phyloP scores from a whole-genome alignment of 306 rosid species.

The Phaseolus lunatus region DNA sequence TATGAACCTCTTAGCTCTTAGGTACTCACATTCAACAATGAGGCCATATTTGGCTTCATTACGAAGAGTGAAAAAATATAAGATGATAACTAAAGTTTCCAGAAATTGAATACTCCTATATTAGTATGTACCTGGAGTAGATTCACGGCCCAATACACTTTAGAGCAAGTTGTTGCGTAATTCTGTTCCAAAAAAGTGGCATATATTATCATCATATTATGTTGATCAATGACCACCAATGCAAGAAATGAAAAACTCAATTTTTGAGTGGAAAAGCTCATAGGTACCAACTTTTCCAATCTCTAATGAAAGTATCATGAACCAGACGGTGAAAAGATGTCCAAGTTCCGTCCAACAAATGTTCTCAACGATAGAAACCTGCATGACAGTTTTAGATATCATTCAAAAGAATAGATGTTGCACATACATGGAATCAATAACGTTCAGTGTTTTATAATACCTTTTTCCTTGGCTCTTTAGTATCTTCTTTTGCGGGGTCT shows the following conservation, averaged over 20 bases:
- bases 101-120: background rate
- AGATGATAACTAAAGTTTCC: conserved; percentile 9
- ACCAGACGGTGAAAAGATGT: conserved; percentile 65
- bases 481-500: conserved; percentile 43
- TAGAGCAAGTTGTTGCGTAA: conserved; percentile 62
- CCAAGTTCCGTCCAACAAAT: conserved; percentile 65
- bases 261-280: background rate
- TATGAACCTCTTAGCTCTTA: conserved; percentile 12
- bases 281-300: conserved; percentile 41
- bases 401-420: conserved; percentile 6
- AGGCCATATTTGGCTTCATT: background rate
- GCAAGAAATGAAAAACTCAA: conserved; percentile 15
- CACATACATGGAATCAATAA: conserved; percentile 10
- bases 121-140: conserved; percentile 56
- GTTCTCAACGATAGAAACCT: conserved; percentile 55
- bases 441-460: background rate
- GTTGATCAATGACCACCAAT: background rate
- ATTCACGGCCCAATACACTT: conserved; percentile 59
- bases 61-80: background rate
- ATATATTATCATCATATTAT: background rate
- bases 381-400: conserved; percentile 26
- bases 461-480: conserved; percentile 22
- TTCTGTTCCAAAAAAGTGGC: conserved; percentile 49
- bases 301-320: conserved; percentile 47
- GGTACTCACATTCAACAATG: background rate